Percentiles rank a stretch among this genome's conserved stretches.
phyloP scores from a whole-genome alignment of 805 yeast species.

The Candida cerambycidarum region DNA sequence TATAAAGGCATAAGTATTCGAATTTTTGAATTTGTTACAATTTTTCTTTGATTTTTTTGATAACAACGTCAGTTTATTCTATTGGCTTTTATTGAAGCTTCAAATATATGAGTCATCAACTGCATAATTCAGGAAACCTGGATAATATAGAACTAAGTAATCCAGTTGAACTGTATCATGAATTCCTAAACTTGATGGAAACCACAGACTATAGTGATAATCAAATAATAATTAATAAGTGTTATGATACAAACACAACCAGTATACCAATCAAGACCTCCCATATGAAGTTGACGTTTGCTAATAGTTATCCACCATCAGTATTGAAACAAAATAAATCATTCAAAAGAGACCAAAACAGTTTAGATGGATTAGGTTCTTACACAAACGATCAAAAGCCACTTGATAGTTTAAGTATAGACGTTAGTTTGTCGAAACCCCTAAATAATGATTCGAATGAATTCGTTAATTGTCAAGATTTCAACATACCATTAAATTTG shows the following conservation, averaged over 20 bases:
- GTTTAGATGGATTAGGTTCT: not conserved
- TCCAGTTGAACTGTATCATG: constrained; percentile 26
- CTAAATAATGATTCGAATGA: constrained; percentile 1
- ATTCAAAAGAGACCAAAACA: constrained; percentile 1
- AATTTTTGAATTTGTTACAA: too few species aligned
- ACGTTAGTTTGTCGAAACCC: not conserved
- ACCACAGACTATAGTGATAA: constrained; percentile 18
- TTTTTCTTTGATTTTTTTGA: too few species aligned
- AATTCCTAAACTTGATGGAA: constrained; percentile 25
- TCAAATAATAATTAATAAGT: constrained; percentile 13
- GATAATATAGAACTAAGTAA: too few species aligned
- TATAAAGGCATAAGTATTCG: not conserved
- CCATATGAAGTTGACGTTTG: not conserved
- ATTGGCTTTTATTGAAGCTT: not conserved
- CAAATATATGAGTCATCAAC: constrained; percentile 3
- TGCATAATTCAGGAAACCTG: constrained; percentile 20
- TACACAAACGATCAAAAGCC: not conserved
- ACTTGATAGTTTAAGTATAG: not conserved
- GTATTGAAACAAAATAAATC: not conserved
- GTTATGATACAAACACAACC: not conserved
- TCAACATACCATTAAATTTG: constrained; percentile 8
- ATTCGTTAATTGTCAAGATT: constrained; percentile 10
- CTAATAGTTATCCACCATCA: constrained; percentile 8
- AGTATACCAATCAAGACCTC: constrained; percentile 2
- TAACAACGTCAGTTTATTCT: too few species aligned